Evolutionary conservation across 2,329 filamentous ascomycete genomes (phyloP), one percentile per base, ranked within the genome.

Genomic region (Colletotrichum filicis): DNA sequence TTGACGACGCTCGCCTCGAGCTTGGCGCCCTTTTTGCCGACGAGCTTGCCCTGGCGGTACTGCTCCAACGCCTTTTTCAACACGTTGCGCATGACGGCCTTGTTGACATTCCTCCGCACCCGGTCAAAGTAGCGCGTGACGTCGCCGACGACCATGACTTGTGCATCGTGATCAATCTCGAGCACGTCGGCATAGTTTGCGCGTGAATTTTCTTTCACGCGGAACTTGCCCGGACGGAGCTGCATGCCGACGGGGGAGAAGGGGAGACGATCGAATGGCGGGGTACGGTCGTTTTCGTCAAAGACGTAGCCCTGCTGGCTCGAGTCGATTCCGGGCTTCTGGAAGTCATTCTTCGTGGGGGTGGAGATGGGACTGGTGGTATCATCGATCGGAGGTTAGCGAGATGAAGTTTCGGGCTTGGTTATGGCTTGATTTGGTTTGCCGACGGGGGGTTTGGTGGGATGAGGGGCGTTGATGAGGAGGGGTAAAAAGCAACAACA

Each of bases 131-230:
- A 73, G 52, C 70, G 56, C 37, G 70, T 66, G 3, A 73, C 70
- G 66, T 73, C 74, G 66, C 71, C 58, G 46, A 73, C 60, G 52
- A 74, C 66, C 66, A 75, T 67, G 63, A 75, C 71, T 71, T 75
- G 66, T 53, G 71, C 66, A 16, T 74, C 66, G 71, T 68, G 71
- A 16, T 75, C 74, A 60, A 74, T 56, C 70, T 73, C 70, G 56
- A 73, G 70, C 14, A 73, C 66, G 56, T 73, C 70, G 66, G 70
- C 70, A 35, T 73, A 73, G n/a, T 73, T 73, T 2, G 70, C 70
- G 60, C 70, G 70, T 19, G 70, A 73, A 9, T 73, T 73, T 4
- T 73, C 70, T 55, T 73, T 73, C 60, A 73, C 70, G 66, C 70
- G 70, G 49, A 73, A 73, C 66, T 73, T 73, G 66, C 70, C 70